Evolutionary conservation across 257 asterid genomes (phyloP), one percentile per base, ranked within the genome.

Genomic region (Gynochthodes officinalis): DNA sequence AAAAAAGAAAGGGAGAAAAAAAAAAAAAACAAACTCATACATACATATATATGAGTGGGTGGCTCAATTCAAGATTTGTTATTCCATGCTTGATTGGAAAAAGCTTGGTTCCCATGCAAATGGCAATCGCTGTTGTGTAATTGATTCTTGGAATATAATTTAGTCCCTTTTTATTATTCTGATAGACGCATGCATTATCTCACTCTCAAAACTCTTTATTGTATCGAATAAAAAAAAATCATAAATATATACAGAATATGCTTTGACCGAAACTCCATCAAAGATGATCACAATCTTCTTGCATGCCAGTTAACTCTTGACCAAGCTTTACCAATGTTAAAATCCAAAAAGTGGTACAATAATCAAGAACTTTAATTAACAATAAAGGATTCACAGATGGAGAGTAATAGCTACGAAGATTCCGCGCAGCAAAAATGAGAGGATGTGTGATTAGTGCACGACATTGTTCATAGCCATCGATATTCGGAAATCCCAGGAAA

Each of bases 401-500:
- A 67, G 13, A 67, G 13, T 76, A 55, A 40, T 55, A 55, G 30
- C 32, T 58, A 8, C 4, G 50, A 73, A 32, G 76, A 60, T 44
- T 72, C 76, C 55, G 27, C 5, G 57, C 30, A 40, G n/a, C 16
- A 28, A 63, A 39, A 44, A n/a, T 32, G 66, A 54, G n/a, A n/a
- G n/a, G n/a, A n/a, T n/a, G n/a, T n/a, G n/a, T n/a, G n/a, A n/a
- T n/a, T n/a, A n/a, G n/a, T n/a, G n/a, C n/a, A n/a, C n/a, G n/a
- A n/a, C n/a, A 25, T 13, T 23, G 54, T 42, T 46, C 52, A 30
- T 25, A 37, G 9, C 39, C 28, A n/a, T n/a, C 64, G 13, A 70
- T 76, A 81, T 81, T 81, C 77, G 37, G 75, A 58, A 67, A 70
- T 60, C 55, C 58, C 21, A 28, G 52, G 42, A 43, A 69, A 81